phyloP scores from a whole-genome alignment of 805 yeast genomes.

The Kockiozyma suomiensis region DNA sequence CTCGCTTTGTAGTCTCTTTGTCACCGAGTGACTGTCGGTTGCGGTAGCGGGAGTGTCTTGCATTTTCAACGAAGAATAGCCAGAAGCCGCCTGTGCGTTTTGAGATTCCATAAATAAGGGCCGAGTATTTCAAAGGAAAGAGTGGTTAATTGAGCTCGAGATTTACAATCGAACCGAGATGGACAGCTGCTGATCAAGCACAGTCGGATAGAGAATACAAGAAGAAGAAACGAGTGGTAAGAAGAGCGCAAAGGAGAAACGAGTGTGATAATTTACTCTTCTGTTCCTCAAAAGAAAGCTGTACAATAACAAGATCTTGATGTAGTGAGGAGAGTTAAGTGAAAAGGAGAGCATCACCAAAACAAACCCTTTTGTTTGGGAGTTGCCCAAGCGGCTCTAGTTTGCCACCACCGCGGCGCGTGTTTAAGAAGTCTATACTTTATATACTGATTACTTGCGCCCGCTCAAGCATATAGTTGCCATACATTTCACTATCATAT shows the following conservation, averaged over 20 bases:
- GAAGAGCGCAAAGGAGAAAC: conserved; percentile 6
- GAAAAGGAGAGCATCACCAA: not conserved
- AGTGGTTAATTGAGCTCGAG: not conserved
- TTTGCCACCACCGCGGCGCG: conserved; percentile 6
- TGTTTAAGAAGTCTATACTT: not conserved
- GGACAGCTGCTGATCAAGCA: not conserved
- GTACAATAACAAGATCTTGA: not conserved
- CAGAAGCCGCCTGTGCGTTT: conserved; percentile 28
- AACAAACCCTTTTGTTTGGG: conserved; percentile 6
- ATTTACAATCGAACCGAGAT: not conserved
- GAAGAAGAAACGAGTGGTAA: not conserved
- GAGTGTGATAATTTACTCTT: not conserved
- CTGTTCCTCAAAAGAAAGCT: not conserved
- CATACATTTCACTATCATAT: no score
- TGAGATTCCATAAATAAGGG: conserved; percentile 31
- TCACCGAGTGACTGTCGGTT: conserved; percentile 52
- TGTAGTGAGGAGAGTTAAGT: not conserved
- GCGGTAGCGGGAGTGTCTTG: conserved; percentile 30
- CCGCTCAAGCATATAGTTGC: no score
- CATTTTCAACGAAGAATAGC: conserved; percentile 32
- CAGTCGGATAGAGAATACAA: not conserved
- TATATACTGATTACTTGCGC: not conserved
- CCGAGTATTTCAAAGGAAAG: not conserved
- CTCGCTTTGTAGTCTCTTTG: conserved; percentile 55
- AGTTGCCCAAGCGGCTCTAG: conserved; percentile 5